Conservation (phyloP, 2,329 filamentous ascomycete genomes). For the Scolecobasidium constrictum region DNA sequence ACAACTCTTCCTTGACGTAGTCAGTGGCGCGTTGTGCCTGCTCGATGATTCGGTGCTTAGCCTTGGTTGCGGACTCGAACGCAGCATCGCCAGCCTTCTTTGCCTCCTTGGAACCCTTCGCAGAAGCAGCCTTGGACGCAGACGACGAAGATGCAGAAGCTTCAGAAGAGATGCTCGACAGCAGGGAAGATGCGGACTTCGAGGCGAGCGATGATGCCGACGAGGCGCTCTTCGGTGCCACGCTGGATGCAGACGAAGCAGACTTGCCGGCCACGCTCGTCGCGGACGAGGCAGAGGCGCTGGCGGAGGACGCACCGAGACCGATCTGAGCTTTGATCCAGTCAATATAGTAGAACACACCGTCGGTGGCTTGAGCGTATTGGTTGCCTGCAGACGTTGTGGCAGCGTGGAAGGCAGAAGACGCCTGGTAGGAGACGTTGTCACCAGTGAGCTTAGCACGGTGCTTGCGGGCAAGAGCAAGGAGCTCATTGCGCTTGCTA, state of each 20-base stretch:
- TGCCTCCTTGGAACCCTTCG: slow-evolving; percentile 4
- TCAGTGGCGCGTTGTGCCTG: slow-evolving; percentile 22
- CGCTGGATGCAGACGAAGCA: slow-evolving; percentile 15
- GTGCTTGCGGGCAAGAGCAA: slow-evolving; percentile 83
- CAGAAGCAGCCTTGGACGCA: slow-evolving; percentile 17
- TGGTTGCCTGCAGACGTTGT: slow-evolving; percentile 55
- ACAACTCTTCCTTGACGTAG: slow-evolving; percentile 35
- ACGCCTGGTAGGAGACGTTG: slow-evolving; percentile 35
- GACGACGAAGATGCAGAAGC: slow-evolving; percentile 20
- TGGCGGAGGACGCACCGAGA: slow-evolving; percentile 26
- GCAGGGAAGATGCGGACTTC: slow-evolving; percentile 21
- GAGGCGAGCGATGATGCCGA: slow-evolving; percentile 16
- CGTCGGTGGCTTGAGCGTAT: slow-evolving; percentile 63
- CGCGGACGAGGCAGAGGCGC: slow-evolving; percentile 16
- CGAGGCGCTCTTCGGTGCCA: slow-evolving; percentile 13
- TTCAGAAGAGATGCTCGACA: slow-evolving; percentile 20
- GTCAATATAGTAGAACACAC: slow-evolving; percentile 5
- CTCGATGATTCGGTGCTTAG: slow-evolving; percentile 15
- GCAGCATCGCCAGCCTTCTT: slow-evolving; percentile 22
- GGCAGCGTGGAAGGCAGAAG: slow-evolving; percentile 32
- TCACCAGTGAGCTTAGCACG: slow-evolving; percentile 61
- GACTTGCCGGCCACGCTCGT: slow-evolving; percentile 12
- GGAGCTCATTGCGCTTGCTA: slow-evolving; percentile 77
- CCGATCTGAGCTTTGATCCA: slow-evolving; percentile 24
- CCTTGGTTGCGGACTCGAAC: slow-evolving; percentile 18